Conservation (phyloP, 768 basidiomycete genomes). For the Suillus plorans region DNA sequence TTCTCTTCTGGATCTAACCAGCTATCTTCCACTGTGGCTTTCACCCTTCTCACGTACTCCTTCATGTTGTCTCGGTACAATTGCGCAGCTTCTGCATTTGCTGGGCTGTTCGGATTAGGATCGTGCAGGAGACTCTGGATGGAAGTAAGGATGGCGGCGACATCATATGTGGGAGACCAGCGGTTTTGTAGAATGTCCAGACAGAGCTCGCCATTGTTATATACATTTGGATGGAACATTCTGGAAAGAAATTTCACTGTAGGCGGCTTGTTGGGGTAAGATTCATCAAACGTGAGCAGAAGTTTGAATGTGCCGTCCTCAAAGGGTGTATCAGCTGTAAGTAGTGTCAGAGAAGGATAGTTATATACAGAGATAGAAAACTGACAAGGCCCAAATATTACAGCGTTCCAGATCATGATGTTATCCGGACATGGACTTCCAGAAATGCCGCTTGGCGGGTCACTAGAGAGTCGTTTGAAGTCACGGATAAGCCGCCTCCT, state of each 20-base stretch:
- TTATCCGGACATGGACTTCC: constrained; percentile 98
- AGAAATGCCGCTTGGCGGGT: constrained; percentile 94
- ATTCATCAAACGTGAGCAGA: constrained; percentile 92
- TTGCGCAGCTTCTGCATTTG: constrained; percentile 97
- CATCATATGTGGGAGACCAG: constrained; percentile 99
- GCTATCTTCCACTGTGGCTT: constrained; percentile 91
- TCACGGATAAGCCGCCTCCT: constrained; percentile 95
- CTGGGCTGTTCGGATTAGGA: constrained; percentile 97
- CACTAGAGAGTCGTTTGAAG: constrained; percentile 92
- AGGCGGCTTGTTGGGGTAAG: constrained; percentile 98
- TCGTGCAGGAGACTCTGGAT: constrained; percentile 96
- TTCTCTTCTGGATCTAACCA: constrained; percentile 82
- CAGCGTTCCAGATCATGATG: constrained; percentile 99
- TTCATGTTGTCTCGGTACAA: constrained; percentile 98
- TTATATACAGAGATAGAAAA: constrained; percentile 7
- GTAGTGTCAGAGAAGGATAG: constrained; percentile 3
- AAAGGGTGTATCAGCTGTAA: constrained; percentile 92
- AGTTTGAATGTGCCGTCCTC: constrained; percentile 99
- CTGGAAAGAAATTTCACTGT: constrained; percentile 94
- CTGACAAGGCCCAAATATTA: constrained; percentile 97
- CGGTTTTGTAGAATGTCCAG: constrained; percentile 98
- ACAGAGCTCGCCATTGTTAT: constrained; percentile 97
- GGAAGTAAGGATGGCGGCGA: constrained; percentile 95
- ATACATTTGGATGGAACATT: constrained; percentile 99
- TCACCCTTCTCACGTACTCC: constrained; percentile 92